Conservation (phyloP, 768 basidiomycete species). For the Gloeopeniophorella convolvens region DNA sequence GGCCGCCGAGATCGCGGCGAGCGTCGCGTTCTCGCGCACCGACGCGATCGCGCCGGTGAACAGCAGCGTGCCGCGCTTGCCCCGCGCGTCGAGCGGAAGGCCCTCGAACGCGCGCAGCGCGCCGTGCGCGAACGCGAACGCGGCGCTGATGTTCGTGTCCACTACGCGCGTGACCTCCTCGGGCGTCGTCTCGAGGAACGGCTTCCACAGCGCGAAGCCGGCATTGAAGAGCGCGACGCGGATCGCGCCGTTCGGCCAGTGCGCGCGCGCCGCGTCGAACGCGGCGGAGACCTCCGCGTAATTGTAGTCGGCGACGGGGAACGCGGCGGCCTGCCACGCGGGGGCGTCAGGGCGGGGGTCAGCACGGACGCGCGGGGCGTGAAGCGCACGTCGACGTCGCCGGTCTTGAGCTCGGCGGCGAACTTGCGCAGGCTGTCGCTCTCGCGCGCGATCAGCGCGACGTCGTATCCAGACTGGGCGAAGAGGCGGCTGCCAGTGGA, state of each 20-base stretch:
- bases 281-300: conserved; percentile 27
- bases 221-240: conserved; percentile 38
- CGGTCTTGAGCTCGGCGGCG: conserved; percentile 30
- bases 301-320: conserved; percentile 32
- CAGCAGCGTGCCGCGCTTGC: conserved; percentile 36
- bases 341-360: neutral
- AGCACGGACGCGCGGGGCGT: neutral
- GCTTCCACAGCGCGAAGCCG: conserved; percentile 31
- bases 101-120: conserved; percentile 31
- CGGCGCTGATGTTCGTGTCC: conserved; percentile 31
- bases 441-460: conserved; percentile 36
- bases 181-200: conserved; percentile 35
- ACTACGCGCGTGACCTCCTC: conserved; percentile 27
- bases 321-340: conserved; percentile 35
- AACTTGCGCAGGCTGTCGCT: conserved; percentile 29
- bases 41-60: conserved; percentile 42
- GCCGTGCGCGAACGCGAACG: conserved; percentile 36
- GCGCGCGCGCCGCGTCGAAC: conserved; percentile 29
- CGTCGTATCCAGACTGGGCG: conserved; percentile 34
- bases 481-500: conserved; percentile 31
- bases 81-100: conserved; percentile 27
- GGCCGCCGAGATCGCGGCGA: conserved; percentile 35
- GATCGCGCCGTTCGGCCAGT: conserved; percentile 31
- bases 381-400: conserved; percentile 31
- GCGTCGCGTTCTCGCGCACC: conserved; percentile 33